Evolutionary conservation across 2,329 filamentous ascomycete genomes (phyloP).

Genomic region (Ploettnerulaceae sp.): DNA sequence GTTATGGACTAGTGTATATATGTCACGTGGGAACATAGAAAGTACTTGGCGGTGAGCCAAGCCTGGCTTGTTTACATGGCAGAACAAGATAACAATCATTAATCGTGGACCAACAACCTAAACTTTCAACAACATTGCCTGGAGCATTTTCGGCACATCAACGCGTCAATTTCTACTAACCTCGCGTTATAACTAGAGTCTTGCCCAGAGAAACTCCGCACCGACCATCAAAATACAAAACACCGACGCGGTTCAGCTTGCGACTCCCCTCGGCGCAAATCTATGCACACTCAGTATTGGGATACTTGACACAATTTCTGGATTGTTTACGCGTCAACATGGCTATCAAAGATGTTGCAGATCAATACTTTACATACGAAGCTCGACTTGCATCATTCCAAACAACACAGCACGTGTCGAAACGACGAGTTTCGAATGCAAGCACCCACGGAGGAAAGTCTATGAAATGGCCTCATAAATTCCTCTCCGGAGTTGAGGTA

Average conservation of each 20-base stretch:
- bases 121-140: slow-evolving; percentile 7
- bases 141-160: slow-evolving; percentile 1
- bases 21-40: no score
- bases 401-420: slow-evolving; percentile 54
- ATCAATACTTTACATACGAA: slow-evolving; percentile 59
- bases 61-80: neutral
- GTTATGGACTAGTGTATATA: no score
- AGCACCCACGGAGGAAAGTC: slow-evolving; percentile 53
- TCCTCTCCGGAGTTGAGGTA: slow-evolving; percentile 57
- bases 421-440: slow-evolving; percentile 65
- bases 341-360: slow-evolving; percentile 32
- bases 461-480: slow-evolving; percentile 73
- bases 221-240: neutral
- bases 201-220: neutral
- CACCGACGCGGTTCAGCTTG: neutral
- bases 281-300: neutral
- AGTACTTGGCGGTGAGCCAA: neutral
- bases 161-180: slow-evolving; percentile 10
- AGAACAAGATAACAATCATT: neutral
- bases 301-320: neutral
- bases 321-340: slow-evolving; percentile 17
- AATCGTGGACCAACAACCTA: neutral
- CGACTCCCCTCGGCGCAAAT: slow-evolving; percentile 6
- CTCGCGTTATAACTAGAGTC: neutral
- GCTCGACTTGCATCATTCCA: slow-evolving; percentile 80